Evolutionary conservation across 345 rosid species (phyloP), one percentile per base, ranked within the genome.

Genomic region (Linum trigynum): DNA sequence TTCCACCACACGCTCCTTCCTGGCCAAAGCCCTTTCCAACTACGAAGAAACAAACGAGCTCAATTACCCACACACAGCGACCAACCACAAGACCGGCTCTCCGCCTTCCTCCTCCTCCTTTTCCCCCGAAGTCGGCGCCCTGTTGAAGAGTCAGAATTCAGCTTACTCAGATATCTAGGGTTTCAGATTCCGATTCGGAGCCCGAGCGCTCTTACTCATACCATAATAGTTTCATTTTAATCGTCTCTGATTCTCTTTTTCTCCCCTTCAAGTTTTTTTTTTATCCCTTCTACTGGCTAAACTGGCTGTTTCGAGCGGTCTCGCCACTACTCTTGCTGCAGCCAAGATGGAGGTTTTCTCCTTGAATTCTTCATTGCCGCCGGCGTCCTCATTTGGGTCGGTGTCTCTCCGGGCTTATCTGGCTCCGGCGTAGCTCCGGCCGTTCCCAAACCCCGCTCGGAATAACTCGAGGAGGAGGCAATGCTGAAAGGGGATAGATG

Each of bases 271-370:
- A 57, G 5, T 57, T 10, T 17, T 5, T 16, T 0, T 39, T 5
- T 61, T 41, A 7, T 17, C 37, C 37, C 35, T 32, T 32, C 35
- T 4, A 23, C 4, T 0, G 3, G 5, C 17, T 39, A 42, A 3
- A 37, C 65, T 69, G 71, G 77, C 73, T 55, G 61, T 65, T 56
- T 56, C 77, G 38, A 69, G 62, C 59, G 78, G 74, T 16, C 51
- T 67, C 63, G 71, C 74, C 7, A 42, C 71, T 16, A 61, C 77
- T 51, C 15, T 66, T 17, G 45, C 65, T 10, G 74, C 61, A 62
- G 68, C 74, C 39, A 75, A 75, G 57, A 66, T 75, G 69, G 78
- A 71, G 65, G 50, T 75, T 58, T 63, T 75, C 50, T 40, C 63
- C 65, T 43, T 72, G 9, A 67, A 63, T 72, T 63, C 71, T 32